These are phyloP conservation scores for Pseudozyma sp. DNA, from an alignment of 1,284 basidiomycete genomes.

Conservation along the genomic window DNA sequence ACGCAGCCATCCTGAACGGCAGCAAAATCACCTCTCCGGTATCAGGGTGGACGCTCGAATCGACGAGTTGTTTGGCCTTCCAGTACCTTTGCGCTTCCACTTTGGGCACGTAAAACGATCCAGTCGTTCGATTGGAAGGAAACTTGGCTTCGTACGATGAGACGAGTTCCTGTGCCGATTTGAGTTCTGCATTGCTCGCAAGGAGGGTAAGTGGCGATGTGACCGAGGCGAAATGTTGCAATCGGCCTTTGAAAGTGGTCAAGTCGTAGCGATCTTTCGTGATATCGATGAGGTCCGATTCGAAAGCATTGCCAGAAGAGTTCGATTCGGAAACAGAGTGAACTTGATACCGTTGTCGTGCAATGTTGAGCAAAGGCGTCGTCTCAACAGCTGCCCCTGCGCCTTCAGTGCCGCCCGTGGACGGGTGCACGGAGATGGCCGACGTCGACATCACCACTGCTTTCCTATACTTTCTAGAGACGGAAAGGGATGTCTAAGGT, in stretches of 20 bases:
- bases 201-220: slow-evolving; percentile 73
- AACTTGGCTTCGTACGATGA: slow-evolving; percentile 37
- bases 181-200: slow-evolving; percentile 64
- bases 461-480: too few relatives aligned
- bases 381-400: slow-evolving; percentile 17
- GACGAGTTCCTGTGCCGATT: slow-evolving; percentile 43
- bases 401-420: background rate
- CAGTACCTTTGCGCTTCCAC: slow-evolving; percentile 52
- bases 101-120: slow-evolving; percentile 29
- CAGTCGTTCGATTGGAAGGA: slow-evolving; percentile 29
- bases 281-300: slow-evolving; percentile 37
- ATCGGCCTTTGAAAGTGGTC: slow-evolving; percentile 69
- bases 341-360: slow-evolving; percentile 26
- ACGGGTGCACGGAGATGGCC: slow-evolving; percentile 12
- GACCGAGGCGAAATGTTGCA: slow-evolving; percentile 72
- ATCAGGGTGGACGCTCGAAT: slow-evolving; percentile 72
- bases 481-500: too few relatives aligned
- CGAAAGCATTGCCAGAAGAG: slow-evolving; percentile 14
- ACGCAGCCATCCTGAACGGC: slow-evolving; percentile 73
- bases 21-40: slow-evolving; percentile 68
- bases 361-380: slow-evolving; percentile 27
- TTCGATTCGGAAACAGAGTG: slow-evolving; percentile 30
- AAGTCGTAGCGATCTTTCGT: slow-evolving; percentile 50
- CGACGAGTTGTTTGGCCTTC: slow-evolving; percentile 58
- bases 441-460: slow-evolving; percentile 18